These are phyloP conservation scores for Eucalyptus dawsonii DNA, from an alignment of 345 rosid genomes.

Conservation along the genomic window DNA sequence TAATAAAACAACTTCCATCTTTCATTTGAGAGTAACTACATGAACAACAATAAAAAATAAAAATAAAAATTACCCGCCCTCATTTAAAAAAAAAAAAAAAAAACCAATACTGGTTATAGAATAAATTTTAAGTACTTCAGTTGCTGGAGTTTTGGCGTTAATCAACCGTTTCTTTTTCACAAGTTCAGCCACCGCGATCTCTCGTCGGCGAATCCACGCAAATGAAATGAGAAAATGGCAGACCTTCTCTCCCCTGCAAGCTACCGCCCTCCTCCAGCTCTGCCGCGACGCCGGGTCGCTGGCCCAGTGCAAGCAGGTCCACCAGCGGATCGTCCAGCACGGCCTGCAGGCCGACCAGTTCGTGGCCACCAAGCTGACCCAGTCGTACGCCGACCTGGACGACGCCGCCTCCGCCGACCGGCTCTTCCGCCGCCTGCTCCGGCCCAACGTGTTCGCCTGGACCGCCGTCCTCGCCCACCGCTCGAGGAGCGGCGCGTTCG, in stretches of 20 bases:
- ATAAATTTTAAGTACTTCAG: not conserved
- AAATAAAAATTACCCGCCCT: not conserved
- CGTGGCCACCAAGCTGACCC: constrained; percentile 13
- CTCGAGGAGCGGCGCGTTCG: constrained; percentile 9
- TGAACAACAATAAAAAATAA: not conserved
- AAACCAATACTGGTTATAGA: not conserved
- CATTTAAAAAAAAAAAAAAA: too few relatives aligned
- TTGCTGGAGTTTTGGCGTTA: not conserved
- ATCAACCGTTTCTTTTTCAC: not conserved
- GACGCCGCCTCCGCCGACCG: not conserved
- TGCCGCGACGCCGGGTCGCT: constrained; percentile 12
- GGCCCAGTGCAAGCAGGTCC: constrained; percentile 12
- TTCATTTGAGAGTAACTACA: not conserved
- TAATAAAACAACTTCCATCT: not conserved
- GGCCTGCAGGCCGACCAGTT: not conserved
- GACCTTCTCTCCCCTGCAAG: not conserved
- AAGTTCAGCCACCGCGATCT: not conserved
- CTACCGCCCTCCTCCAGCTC: not conserved
- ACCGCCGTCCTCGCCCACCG: constrained; percentile 10
- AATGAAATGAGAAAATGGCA: not conserved
- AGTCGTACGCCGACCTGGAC: constrained; percentile 11
- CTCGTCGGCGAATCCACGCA: not conserved
- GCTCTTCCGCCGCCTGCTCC: constrained; percentile 7
- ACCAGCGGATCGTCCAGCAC: constrained; percentile 9
- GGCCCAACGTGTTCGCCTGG: constrained; percentile 29